Percentiles rank a stretch among this genome's conserved stretches.
These are phyloP conservation scores for Dactylellina leptospora DNA, from an alignment of 2,329 filamentous ascomycete species.

Conservation along the genomic window DNA sequence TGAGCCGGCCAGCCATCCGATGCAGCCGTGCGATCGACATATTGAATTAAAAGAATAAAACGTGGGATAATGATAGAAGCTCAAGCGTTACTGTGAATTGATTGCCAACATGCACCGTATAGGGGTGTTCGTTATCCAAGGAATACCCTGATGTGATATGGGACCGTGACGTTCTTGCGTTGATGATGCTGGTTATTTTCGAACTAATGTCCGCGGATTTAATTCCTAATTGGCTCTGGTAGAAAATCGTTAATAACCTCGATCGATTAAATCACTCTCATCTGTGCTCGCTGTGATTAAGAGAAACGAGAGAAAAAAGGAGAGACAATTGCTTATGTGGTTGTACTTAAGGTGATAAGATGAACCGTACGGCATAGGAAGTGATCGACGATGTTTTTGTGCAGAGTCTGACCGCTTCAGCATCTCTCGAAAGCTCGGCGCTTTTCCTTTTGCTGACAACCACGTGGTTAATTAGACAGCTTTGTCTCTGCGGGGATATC, in stretches of 20 bases:
- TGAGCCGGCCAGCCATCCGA: constrained; percentile 23
- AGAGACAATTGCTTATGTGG: constrained; percentile 2
- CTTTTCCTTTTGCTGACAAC: constrained; percentile 13
- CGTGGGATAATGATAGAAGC: constrained; percentile 14
- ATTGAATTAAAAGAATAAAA: constrained; percentile 26
- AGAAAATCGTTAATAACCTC: not conserved
- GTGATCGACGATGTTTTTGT: constrained; percentile 30
- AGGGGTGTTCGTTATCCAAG: not conserved
- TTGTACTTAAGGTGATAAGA: constrained; percentile 3
- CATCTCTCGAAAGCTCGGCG: not conserved
- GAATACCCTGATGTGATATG: not conserved
- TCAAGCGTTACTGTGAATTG: constrained; percentile 5
- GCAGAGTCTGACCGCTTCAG: constrained; percentile 14
- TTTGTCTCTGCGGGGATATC: constrained; percentile 10
- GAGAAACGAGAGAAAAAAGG: constrained; percentile 19
- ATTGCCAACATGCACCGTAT: constrained; percentile 35
- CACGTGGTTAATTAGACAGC: constrained; percentile 41
- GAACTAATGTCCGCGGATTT: constrained; percentile 11
- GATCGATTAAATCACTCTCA: not conserved
- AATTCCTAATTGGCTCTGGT: constrained; percentile 20
- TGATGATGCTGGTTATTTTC: no score
- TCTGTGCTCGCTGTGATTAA: not conserved
- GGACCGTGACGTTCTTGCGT: not conserved
- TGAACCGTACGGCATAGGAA: constrained; percentile 19
- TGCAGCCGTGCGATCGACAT: constrained; percentile 22